Percentiles rank a stretch among this genome's conserved stretches.
phyloP scores from a whole-genome alignment of 2,329 filamentous ascomycete genomes.

The Teratosphaeriaceae sp. region DNA sequence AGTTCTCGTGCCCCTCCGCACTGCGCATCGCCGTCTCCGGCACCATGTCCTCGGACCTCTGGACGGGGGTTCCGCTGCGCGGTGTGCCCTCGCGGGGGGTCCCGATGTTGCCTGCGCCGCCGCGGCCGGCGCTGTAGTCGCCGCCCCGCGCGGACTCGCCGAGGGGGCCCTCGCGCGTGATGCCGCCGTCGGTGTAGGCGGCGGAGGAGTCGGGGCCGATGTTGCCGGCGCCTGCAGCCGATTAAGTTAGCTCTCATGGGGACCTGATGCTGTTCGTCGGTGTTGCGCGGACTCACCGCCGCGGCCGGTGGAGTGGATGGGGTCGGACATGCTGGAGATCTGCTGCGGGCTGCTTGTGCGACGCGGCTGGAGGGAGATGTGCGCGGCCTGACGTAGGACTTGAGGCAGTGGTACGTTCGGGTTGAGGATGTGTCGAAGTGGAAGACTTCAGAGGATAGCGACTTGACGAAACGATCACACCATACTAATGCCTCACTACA shows the following conservation, averaged over 20 bases:
- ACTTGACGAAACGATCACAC: no score
- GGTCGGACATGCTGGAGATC: slow-evolving; percentile 2
- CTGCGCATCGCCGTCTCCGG: slow-evolving; percentile 37
- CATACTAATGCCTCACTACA: no score
- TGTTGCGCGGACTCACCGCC: no score
- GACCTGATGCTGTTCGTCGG: no score
- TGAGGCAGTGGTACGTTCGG: no score
- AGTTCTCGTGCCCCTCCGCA: slow-evolving; percentile 33
- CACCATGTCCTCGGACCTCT: slow-evolving; percentile 33
- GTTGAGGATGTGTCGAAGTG: no score
- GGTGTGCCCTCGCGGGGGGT: no score
- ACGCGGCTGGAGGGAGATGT: no score
- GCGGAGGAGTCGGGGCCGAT: slow-evolving; percentile 45
- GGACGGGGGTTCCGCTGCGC: slow-evolving; percentile 20
- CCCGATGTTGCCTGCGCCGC: slow-evolving; percentile 37
- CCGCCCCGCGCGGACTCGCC: slow-evolving; percentile 29
- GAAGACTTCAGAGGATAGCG: no score
- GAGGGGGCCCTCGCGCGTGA: slow-evolving; percentile 39
- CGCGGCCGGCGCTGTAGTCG: slow-evolving; percentile 34
- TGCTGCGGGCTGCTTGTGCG: background rate
- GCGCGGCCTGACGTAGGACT: no score
- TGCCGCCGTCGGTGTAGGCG: slow-evolving; percentile 39
- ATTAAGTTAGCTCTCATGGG: no score
- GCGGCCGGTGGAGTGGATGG: slow-evolving; percentile 47
- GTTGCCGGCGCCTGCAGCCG: slow-evolving; percentile 48